Evolutionary conservation across 768 basidiomycete genomes (phyloP).

Genomic region (Terana coerulea): DNA sequence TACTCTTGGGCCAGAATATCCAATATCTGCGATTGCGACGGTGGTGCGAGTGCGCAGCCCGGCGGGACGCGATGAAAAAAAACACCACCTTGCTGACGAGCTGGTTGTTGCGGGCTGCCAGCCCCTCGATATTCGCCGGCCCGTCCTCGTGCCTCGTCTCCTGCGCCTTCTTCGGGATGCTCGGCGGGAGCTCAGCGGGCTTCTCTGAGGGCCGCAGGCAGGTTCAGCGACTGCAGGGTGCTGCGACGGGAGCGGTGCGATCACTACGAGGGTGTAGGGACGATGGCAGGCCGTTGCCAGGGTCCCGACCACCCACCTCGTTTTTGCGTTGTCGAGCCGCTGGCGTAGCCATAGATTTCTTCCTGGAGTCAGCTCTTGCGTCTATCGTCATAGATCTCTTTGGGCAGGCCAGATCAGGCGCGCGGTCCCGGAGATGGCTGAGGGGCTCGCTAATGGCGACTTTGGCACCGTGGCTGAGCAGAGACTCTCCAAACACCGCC

Average conservation of each 20-base stretch:
- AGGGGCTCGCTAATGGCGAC: slow-evolving; percentile 73
- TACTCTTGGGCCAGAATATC: too few species aligned
- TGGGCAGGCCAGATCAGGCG: neutral
- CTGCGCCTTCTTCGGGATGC: slow-evolving; percentile 79
- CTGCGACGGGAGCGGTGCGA: slow-evolving; percentile 34
- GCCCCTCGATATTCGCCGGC: slow-evolving; percentile 62
- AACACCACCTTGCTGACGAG: too few species aligned
- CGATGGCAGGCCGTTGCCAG: neutral
- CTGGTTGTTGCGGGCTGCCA: too few species aligned
- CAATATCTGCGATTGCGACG: too few species aligned
- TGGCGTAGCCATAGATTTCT: slow-evolving; percentile 57
- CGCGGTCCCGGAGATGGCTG: too few species aligned
- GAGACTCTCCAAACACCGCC: slow-evolving; percentile 66
- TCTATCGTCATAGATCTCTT: slow-evolving; percentile 85
- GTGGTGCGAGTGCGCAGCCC: too few species aligned
- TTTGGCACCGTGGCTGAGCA: slow-evolving; percentile 82
- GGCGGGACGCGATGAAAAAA: too few species aligned
- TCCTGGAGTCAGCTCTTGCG: slow-evolving; percentile 69
- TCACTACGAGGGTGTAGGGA: neutral
- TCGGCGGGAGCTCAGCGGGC: slow-evolving; percentile 85
- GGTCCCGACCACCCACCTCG: slow-evolving; percentile 22
- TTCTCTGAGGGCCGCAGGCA: slow-evolving; percentile 81
- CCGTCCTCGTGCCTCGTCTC: slow-evolving; percentile 81
- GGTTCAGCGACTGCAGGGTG: slow-evolving; percentile 62
- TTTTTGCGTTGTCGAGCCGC: slow-evolving; percentile 55